A percentile compares a stretch with the other conserved stretches of the same genome.
These are phyloP conservation scores for Crucihimalaya himalaica DNA, from an alignment of 345 rosid genomes.

Conservation along the genomic window DNA sequence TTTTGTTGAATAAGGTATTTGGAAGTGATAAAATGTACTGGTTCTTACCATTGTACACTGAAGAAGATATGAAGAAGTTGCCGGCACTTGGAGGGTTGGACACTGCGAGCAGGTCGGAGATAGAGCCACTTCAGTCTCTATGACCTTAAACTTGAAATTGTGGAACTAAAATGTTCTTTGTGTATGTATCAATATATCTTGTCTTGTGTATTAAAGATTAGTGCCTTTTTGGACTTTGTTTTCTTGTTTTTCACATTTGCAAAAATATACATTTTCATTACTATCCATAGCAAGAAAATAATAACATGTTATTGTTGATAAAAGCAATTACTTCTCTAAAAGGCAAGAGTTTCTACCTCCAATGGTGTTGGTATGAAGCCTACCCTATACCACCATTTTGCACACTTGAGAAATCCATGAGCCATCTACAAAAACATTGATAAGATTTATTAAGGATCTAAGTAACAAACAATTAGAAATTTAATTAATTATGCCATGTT, in stretches of 20 bases:
- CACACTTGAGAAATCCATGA: no score
- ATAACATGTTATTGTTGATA: neutral
- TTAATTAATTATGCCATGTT: no score
- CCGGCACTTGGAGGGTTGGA: slow-evolving; percentile 58
- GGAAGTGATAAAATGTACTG: slow-evolving; percentile 66
- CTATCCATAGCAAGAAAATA: neutral
- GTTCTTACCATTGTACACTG: slow-evolving; percentile 68
- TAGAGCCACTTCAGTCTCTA: slow-evolving; percentile 44
- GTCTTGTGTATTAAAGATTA: slow-evolving; percentile 26
- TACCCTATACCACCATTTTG: no score
- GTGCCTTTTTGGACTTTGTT: neutral
- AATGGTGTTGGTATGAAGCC: no score
- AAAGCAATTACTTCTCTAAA: no score
- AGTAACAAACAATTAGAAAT: no score
- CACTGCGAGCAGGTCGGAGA: slow-evolving; percentile 54
- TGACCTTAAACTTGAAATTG: slow-evolving; percentile 8
- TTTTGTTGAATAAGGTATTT: slow-evolving; percentile 52
- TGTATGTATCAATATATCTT: slow-evolving; percentile 30
- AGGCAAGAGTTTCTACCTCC: no score
- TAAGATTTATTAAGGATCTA: no score
- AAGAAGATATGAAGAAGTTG: slow-evolving; percentile 55
- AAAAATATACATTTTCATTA: neutral
- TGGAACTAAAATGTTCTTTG: neutral
- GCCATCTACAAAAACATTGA: no score
- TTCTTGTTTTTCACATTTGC: neutral